Conservation (phyloP, 495 filamentous ascomycete species). For the Beverwykella pulmonaria region DNA sequence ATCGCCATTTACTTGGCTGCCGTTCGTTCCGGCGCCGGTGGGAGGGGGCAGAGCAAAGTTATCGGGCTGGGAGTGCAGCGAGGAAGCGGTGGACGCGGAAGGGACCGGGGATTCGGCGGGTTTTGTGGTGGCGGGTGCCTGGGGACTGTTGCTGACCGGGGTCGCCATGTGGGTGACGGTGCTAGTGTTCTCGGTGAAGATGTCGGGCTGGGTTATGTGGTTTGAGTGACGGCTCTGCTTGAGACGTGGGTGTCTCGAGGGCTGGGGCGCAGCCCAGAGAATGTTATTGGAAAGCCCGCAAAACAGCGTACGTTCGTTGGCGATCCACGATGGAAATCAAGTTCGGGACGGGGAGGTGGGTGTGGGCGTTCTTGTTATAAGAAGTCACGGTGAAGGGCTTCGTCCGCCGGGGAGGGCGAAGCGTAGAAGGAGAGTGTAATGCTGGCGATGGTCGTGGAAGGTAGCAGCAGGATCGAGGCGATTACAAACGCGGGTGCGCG, state of each 20-base stretch:
- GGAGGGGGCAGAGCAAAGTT: constrained; percentile 32
- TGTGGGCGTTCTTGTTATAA: constrained; percentile 10
- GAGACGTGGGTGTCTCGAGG: constrained; percentile 36
- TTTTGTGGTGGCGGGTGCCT: constrained; percentile 14
- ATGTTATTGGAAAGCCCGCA: constrained; percentile 34
- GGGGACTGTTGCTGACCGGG: constrained; percentile 21
- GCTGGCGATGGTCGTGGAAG: neutral
- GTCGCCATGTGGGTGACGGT: constrained; percentile 19
- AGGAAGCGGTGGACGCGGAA: constrained; percentile 38
- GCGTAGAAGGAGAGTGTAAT: neutral
- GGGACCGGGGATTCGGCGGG: constrained; percentile 31
- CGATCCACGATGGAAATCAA: constrained; percentile 27
- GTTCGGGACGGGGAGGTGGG: constrained; percentile 26
- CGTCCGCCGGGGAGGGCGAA: neutral
- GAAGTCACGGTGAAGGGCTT: constrained; percentile 32
- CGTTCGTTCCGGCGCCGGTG: neutral
- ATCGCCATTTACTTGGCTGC: constrained; percentile 24
- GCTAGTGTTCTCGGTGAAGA: neutral
- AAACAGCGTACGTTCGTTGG: constrained; percentile 28
- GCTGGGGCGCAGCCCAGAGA: constrained; percentile 37
- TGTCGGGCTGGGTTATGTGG: neutral
- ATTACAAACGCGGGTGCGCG: constrained; percentile 19
- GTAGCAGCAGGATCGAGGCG: constrained; percentile 20
- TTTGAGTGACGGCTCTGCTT: neutral
- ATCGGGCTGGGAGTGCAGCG: constrained; percentile 38